Conservation (phyloP, 441 rosid species). For the Erodium chrysanthum region DNA sequence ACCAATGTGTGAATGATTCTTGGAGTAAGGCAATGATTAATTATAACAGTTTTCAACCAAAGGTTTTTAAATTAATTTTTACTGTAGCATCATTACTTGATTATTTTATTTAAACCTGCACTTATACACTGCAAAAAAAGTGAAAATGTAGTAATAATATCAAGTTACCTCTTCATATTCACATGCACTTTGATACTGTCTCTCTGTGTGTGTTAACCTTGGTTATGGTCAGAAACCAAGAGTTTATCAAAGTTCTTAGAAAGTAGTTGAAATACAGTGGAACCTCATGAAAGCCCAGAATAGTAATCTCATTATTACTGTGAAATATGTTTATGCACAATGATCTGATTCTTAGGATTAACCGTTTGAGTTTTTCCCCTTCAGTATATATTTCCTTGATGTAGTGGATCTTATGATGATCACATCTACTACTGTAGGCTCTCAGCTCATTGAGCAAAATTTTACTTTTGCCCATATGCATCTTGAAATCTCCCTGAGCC, state of each 20-base stretch:
- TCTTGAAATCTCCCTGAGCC: neutral
- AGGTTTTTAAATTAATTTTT: neutral
- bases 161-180: neutral
- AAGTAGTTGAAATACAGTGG: conserved; percentile 3
- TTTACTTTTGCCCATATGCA: neutral
- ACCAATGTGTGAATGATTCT: conserved; percentile 1
- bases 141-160: neutral
- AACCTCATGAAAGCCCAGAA: neutral
- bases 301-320: neutral
- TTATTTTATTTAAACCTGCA: conserved; percentile 1
- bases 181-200: neutral
- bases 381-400: neutral
- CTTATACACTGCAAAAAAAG: neutral
- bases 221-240: no score
- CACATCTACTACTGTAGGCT: neutral
- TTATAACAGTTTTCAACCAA: neutral
- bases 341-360: neutral
- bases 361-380: neutral
- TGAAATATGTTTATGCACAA: conserved; percentile 3
- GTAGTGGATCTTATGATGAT: neutral
- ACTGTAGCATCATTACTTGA: neutral
- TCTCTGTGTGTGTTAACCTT: neutral
- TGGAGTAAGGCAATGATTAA: neutral
- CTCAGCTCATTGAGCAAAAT: conserved; percentile 3
- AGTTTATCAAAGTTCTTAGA: no score